Evolutionary conservation across 257 asterid species (phyloP).

Genomic region (Nicotiana otophora): DNA sequence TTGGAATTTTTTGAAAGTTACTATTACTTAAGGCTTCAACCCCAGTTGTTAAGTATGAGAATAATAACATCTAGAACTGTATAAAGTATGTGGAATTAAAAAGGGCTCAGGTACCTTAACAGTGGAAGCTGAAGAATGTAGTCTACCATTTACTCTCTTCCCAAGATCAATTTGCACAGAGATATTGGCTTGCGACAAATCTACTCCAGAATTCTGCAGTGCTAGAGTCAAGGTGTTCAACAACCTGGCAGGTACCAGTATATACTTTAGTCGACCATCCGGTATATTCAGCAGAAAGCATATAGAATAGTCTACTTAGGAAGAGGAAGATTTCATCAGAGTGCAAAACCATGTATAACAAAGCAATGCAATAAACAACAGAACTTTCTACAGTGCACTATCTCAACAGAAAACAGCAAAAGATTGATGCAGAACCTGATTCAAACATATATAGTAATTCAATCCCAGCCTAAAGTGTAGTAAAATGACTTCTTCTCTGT

Average conservation of each 20-base stretch:
- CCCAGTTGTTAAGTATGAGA: neutral
- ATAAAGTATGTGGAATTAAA: neutral
- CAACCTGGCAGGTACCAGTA: slow-evolving; percentile 46
- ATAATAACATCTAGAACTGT: neutral
- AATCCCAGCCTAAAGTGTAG: neutral
- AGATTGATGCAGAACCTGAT: neutral
- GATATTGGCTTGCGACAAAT: slow-evolving; percentile 74
- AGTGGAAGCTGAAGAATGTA: slow-evolving; percentile 45
- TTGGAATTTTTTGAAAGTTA: neutral
- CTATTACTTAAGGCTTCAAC: neutral
- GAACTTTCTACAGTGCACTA: neutral
- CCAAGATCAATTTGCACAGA: slow-evolving; percentile 91
- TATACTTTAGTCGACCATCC: neutral
- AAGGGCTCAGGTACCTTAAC: slow-evolving; percentile 47
- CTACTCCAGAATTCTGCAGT: slow-evolving; percentile 78
- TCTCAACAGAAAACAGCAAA: neutral
- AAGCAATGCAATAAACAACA: neutral
- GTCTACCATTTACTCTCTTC: slow-evolving; percentile 46
- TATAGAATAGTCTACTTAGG: neutral
- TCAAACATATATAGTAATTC: neutral
- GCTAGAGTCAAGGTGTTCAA: slow-evolving; percentile 77
- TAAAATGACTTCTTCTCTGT: neutral
- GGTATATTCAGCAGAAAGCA: neutral
- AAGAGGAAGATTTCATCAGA: neutral
- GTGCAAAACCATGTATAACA: neutral